Conservation (phyloP, 768 basidiomycete genomes). For the Clathrus columnatus region DNA sequence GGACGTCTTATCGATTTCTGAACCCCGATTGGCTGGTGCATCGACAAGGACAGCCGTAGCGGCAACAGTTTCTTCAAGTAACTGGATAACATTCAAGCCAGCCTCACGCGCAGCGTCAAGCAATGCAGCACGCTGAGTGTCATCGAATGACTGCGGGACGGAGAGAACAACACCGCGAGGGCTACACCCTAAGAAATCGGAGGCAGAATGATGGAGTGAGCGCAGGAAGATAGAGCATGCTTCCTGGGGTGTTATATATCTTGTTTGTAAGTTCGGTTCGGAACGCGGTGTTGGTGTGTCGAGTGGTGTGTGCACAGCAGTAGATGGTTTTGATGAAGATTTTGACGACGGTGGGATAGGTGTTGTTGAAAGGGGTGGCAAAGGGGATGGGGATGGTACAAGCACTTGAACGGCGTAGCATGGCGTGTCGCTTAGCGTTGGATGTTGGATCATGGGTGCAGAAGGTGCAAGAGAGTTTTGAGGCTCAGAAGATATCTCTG, state of each 20-base stretch:
- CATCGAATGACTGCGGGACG: slow-evolving; percentile 68
- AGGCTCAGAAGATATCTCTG: slow-evolving; percentile 42
- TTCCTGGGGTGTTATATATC: slow-evolving; percentile 75
- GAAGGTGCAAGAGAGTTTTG: slow-evolving; percentile 43
- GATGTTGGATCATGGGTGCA: slow-evolving; percentile 71
- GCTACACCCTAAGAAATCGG: slow-evolving; percentile 80
- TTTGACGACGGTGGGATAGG: slow-evolving; percentile 53
- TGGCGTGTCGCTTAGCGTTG: slow-evolving; percentile 57
- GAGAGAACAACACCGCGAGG: slow-evolving; percentile 77
- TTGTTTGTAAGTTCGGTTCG: slow-evolving; percentile 55
- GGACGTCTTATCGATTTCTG: slow-evolving; percentile 57
- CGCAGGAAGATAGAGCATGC: slow-evolving; percentile 78
- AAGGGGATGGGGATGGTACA: slow-evolving; percentile 65
- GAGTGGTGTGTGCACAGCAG: slow-evolving; percentile 50
- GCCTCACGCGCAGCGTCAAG: slow-evolving; percentile 68
- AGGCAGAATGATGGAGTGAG: slow-evolving; percentile 77
- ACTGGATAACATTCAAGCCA: slow-evolving; percentile 75
- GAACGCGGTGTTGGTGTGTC: slow-evolving; percentile 69
- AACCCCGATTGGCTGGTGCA: slow-evolving; percentile 27
- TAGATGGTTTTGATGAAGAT: slow-evolving; percentile 32
- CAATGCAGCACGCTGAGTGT: slow-evolving; percentile 60
- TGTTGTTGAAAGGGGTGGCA: slow-evolving; percentile 36
- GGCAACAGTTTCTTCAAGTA: slow-evolving; percentile 83
- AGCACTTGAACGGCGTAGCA: slow-evolving; percentile 82
- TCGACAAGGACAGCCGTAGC: slow-evolving; percentile 34